Percentiles rank a stretch among this genome's conserved stretches.
Conservation (phyloP, 345 rosid species). For the Aethionema arabicum region DNA sequence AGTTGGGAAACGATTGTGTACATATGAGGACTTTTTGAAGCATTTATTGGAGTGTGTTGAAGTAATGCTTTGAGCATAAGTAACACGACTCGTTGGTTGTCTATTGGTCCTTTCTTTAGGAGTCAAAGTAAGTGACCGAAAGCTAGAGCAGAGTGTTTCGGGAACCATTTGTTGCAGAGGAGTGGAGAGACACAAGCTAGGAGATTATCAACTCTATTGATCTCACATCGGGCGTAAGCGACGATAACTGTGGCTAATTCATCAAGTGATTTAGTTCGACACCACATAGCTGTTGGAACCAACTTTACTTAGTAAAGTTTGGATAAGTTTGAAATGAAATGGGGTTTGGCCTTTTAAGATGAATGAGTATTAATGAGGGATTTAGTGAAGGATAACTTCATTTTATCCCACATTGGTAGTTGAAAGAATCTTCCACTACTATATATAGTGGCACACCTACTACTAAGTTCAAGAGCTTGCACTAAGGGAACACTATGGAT, state of each 20-base stretch:
- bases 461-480: too few relatives aligned
- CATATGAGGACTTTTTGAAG: slow-evolving; percentile 96
- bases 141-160: slow-evolving; percentile 94
- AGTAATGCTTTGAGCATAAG: slow-evolving; percentile 94
- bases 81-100: slow-evolving; percentile 86
- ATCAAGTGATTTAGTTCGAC: slow-evolving; percentile 71
- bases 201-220: slow-evolving; percentile 73
- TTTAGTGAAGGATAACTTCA: too few relatives aligned
- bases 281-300: too few relatives aligned
- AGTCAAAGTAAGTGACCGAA: slow-evolving; percentile 90
- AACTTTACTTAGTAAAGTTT: too few relatives aligned
- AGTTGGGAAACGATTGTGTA: slow-evolving; percentile 94
- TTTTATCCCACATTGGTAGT: too few relatives aligned
- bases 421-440: too few relatives aligned
- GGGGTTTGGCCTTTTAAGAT: too few relatives aligned
- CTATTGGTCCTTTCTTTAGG: slow-evolving; percentile 92
- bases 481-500: too few relatives aligned
- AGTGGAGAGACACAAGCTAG: slow-evolving; percentile 86
- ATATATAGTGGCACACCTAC: too few relatives aligned
- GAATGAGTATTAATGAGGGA: too few relatives aligned
- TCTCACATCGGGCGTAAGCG: slow-evolving; percentile 74
- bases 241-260: slow-evolving; percentile 72
- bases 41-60: slow-evolving; percentile 96
- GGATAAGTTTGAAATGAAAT: too few relatives aligned
- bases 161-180: slow-evolving; percentile 89